Evolutionary conservation across 179 eudicot species (phyloP), one percentile per base, ranked within the genome.

Genomic region (Actinidia arguta): DNA sequence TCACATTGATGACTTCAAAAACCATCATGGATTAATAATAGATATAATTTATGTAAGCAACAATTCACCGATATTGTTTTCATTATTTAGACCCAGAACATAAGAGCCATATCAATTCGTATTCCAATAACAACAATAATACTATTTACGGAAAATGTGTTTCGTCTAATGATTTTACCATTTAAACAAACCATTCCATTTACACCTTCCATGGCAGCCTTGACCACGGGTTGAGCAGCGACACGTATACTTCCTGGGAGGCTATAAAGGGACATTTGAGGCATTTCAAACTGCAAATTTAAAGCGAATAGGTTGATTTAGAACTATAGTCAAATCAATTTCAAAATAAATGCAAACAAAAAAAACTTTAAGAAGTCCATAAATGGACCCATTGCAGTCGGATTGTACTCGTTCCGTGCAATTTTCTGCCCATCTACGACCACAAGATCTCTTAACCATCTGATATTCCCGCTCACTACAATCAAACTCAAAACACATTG

Each of bases 201-300:
- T 63, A 97, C 89, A 73, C 99, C 99, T 50, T 95, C 99, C 99
- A 97, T 95, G 39, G 99, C 94, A 75, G 93, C 85, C 89, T 95
- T 92, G 9, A 97, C 98, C n/a, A 97, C 99, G 48, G 99, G 99
- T 74, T 94, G 92, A 81, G 93, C 98, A 51, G 99, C 98, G 50
- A 95, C 92, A 64, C 99, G 84, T 97, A 97, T 50, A 97, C 99
- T 64, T 93, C 99, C 77, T 91, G 92, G 1, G 99, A 87, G 20
- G 61, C 31, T 14, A 62, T 11, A 36, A 44, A 42, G 4, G 64
- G 31, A 63, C 18, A 52, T 12, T 31, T 31, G 44, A n/a, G 48
- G 48, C 48, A 31, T 6, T 31, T 20, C 76, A 22, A 25, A 71
- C 9, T 47, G 24, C 42, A 9, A 63, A 59, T 47, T n/a, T 48